Percentiles rank a stretch among this genome's conserved stretches.
Evolutionary conservation across 805 yeast species (phyloP).

Genomic region (Yarrowia deformans): DNA sequence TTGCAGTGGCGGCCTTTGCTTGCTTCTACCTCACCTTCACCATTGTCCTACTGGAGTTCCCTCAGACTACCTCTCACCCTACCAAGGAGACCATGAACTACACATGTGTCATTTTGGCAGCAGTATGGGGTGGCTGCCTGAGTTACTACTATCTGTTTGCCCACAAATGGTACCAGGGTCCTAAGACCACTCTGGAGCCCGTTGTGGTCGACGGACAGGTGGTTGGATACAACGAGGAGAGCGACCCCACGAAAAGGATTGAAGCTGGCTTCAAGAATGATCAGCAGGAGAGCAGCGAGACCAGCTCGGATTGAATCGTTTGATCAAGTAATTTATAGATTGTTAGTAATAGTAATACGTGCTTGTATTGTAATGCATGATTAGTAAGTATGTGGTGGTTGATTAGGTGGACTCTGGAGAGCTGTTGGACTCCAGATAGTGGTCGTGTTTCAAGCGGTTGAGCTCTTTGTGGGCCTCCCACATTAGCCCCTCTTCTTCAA

Average conservation of each 20-base stretch:
- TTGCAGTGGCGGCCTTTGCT: conserved; percentile 57
- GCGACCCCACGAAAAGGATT: conserved; percentile 18
- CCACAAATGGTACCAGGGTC: conserved; percentile 65
- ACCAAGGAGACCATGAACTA: conserved; percentile 66
- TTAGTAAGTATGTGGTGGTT: neutral
- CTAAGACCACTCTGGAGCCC: conserved; percentile 49
- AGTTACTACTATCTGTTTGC: conserved; percentile 62
- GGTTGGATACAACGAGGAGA: conserved; percentile 32
- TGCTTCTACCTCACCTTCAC: conserved; percentile 60
- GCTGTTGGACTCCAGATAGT: neutral
- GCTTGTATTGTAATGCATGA: neutral
- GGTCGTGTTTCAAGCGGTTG: neutral
- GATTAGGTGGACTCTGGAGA: neutral
- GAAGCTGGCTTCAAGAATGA: neutral
- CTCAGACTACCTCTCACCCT: conserved; percentile 52
- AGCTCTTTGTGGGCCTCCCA: conserved; percentile 31
- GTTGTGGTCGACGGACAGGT: conserved; percentile 29
- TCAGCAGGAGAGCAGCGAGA: neutral
- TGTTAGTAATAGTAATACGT: neutral
- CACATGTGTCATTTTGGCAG: conserved; percentile 66
- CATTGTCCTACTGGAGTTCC: conserved; percentile 68
- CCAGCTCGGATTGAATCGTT: neutral
- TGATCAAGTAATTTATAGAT: conserved; percentile 4
- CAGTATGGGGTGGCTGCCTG: conserved; percentile 63
- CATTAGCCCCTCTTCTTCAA: conserved; percentile 35